Conservation (phyloP, 768 basidiomycete genomes). For the Hysterangium stoloniferum region DNA sequence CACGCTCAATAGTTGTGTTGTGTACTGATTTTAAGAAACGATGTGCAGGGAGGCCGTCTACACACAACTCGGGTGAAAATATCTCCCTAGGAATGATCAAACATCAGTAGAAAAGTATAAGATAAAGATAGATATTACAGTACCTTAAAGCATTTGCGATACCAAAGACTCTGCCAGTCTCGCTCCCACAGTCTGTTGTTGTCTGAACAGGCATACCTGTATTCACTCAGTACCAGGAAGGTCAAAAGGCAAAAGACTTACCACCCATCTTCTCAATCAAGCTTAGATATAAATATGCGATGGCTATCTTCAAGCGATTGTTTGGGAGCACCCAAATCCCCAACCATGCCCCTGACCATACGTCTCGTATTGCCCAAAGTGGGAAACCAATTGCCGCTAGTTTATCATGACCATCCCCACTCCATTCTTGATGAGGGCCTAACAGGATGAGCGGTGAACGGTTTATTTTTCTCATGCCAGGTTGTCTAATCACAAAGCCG, state of each 20-base stretch:
- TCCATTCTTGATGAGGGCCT: conserved; percentile 27
- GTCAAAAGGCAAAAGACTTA: conserved; percentile 10
- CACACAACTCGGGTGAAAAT: conserved; percentile 16
- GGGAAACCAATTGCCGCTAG: conserved; percentile 26
- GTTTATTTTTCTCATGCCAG: conserved; percentile 21
- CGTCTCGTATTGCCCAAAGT: conserved; percentile 23
- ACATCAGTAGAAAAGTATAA: not conserved
- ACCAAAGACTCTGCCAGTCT: conserved; percentile 23
- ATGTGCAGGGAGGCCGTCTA: conserved; percentile 22
- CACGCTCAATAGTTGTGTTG: conserved; percentile 19
- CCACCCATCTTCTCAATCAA: conserved; percentile 20
- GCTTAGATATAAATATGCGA: conserved; percentile 24
- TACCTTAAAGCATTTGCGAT: conserved; percentile 24
- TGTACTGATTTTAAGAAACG: conserved; percentile 19
- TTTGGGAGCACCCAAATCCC: conserved; percentile 26
- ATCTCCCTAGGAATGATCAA: conserved; percentile 15
- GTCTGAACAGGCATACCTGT: conserved; percentile 27
- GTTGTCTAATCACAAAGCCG: conserved; percentile 21
- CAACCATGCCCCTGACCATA: conserved; percentile 22
- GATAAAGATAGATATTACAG: not conserved
- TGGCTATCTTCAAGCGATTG: conserved; percentile 19
- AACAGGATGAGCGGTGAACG: conserved; percentile 14
- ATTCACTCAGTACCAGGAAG: not conserved
- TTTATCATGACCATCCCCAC: conserved; percentile 30
- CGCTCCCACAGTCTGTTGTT: conserved; percentile 27